A percentile compares a stretch with the other conserved stretches of the same genome.
Conservation (phyloP, 768 basidiomycete species). For the Hericium rajendrae region DNA sequence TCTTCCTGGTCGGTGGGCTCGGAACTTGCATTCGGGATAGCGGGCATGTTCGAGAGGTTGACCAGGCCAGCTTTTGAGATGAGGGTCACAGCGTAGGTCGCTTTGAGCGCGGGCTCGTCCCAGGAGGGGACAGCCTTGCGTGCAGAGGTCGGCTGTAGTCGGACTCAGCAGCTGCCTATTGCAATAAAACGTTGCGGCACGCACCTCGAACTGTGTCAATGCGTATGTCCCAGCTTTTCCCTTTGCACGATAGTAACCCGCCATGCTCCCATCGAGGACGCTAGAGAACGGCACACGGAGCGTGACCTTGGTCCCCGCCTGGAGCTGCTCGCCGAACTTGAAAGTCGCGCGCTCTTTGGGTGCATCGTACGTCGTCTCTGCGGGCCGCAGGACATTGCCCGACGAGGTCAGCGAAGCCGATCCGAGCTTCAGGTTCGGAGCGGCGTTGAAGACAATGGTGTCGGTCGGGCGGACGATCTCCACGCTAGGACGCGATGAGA, state of each 20-base stretch:
- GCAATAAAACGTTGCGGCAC: not conserved
- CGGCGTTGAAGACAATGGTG: conserved; percentile 50
- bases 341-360: conserved; percentile 58
- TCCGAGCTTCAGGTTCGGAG: conserved; percentile 47
- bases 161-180: not conserved
- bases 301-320: conserved; percentile 59
- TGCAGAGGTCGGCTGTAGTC: conserved; percentile 68
- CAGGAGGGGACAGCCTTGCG: conserved; percentile 80
- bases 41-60: conserved; percentile 84
- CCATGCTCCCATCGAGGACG: conserved; percentile 61
- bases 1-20: conserved; percentile 14
- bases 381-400: conserved; percentile 38
- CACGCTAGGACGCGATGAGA: conserved; percentile 32
- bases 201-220: conserved; percentile 84
- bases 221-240: conserved; percentile 62
- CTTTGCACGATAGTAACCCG: conserved; percentile 74
- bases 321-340: conserved; percentile 46
- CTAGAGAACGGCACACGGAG: conserved; percentile 62
- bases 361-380: conserved; percentile 42
- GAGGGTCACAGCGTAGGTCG: conserved; percentile 69
- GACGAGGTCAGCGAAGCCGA: conserved; percentile 44
- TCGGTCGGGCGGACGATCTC: conserved; percentile 54
- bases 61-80: conserved; percentile 69
- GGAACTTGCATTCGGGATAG: conserved; percentile 32
- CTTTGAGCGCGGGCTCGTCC: conserved; percentile 90